Evolutionary conservation across 768 basidiomycete species (phyloP).

Genomic region (Rickenella mellea): DNA sequence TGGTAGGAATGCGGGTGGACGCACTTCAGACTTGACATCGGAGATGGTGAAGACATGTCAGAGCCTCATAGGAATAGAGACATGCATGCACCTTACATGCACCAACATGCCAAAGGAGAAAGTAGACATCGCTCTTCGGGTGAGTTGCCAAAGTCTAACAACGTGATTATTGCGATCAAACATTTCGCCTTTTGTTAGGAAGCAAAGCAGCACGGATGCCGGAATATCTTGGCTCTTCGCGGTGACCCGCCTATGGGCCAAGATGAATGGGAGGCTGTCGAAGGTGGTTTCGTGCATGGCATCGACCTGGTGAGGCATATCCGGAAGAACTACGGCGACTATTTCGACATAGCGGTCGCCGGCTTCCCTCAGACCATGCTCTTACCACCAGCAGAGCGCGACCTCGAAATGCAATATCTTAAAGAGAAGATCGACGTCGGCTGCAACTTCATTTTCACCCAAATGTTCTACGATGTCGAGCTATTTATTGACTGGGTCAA

Average conservation of each 20-base stretch:
- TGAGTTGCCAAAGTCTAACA: conserved; percentile 32
- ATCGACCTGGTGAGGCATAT: conserved; percentile 90
- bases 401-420: conserved; percentile 72
- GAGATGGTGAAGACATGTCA: conserved; percentile 95
- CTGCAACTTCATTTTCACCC: conserved; percentile 90
- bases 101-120: conserved; percentile 98
- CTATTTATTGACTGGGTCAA: conserved; percentile 90
- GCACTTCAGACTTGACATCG: conserved; percentile 88
- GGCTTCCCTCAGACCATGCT: conserved; percentile 83
- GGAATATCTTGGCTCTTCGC: conserved; percentile 87
- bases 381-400: conserved; percentile 64
- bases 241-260: conserved; percentile 88
- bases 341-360: conserved; percentile 91
- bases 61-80: conserved; percentile 86
- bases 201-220: conserved; percentile 81
- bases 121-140: conserved; percentile 82
- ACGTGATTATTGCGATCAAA: not conserved
- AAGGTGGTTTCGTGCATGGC: conserved; percentile 84
- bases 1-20: conserved; percentile 88
- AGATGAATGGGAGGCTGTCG: conserved; percentile 87
- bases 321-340: conserved; percentile 71
- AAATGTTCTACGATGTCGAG: conserved; percentile 95
- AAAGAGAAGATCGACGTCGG: conserved; percentile 91
- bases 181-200: conserved; percentile 39
- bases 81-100: conserved; percentile 98